Evolutionary conservation across 208 protist genomes (phyloP).

Genomic region (Trypanosoma theileri): DNA sequence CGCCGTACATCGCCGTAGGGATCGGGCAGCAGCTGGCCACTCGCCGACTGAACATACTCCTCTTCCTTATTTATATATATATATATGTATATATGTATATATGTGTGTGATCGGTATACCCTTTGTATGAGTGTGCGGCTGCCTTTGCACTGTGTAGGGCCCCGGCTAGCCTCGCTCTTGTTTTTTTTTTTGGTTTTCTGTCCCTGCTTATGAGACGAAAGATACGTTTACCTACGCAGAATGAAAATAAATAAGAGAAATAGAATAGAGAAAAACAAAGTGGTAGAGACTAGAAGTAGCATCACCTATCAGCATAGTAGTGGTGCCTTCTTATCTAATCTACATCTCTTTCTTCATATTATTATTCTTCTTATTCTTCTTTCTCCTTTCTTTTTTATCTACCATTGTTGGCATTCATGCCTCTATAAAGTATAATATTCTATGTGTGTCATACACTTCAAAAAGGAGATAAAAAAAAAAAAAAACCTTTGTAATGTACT

Average conservation of each 20-base stretch:
- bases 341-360: background rate
- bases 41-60: constrained; percentile 80
- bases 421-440: background rate
- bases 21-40: constrained; percentile 76
- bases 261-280: background rate
- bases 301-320: too few relatives aligned
- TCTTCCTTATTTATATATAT: background rate
- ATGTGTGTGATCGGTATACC: background rate
- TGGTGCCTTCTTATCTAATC: background rate
- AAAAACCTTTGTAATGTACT: background rate
- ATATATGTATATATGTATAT: background rate
- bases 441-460: background rate
- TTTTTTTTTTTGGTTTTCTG: background rate
- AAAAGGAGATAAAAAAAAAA: background rate
- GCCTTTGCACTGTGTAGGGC: too few relatives aligned
- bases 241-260: background rate
- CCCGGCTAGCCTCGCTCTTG: background rate
- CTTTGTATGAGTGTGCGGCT: background rate
- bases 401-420: background rate
- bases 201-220: background rate
- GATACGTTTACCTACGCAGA: background rate
- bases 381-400: background rate
- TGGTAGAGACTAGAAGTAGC: background rate
- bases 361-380: background rate
- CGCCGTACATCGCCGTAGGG: constrained; percentile 70